Evolutionary conservation across 129 eudicot species (phyloP), one percentile per base, ranked within the genome.

Genomic region (Flaveria linearis): DNA sequence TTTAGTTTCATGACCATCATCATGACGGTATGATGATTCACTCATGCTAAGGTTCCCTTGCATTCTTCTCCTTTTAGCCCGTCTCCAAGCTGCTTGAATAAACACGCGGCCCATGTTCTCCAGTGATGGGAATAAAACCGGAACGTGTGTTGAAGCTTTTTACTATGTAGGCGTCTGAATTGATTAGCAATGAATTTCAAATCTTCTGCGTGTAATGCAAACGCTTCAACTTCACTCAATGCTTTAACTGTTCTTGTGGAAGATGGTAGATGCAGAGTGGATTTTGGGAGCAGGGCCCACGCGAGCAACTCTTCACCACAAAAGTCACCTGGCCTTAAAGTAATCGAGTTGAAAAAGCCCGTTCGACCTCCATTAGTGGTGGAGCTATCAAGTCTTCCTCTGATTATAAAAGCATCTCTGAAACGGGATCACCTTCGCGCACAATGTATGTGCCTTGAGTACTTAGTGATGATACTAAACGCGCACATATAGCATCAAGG

Each of bases 41-140:
- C 78, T 82, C 78, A 79, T 76, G 67, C 93, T 85, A 11, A 88
- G 85, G 62, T 80, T 82, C 72, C 75, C 82, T 2, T 84, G 85
- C 92, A 90, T 77, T 77, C 73, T 69, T 76, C 97, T 82, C 80
- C 80, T 87, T 80, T 85, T 90, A 69, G 53, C 74, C 23, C 97
- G 75, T 2, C 91, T 73, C 98, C 98, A 93, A 4, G 96, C 97
- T 5, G 92, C 98, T 74, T 93, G 98, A 36, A 93, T 84, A 61
- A 93, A 78, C 97, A 93, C 2, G 98, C 89, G 2, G 90, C 97
- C 98, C 98, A 93, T 6, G 98, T 88, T 77, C 98, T 78, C 98
- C 98, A 93, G 26, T 90, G 96, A 50, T 90, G 85, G 2, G 98
- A 90, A 53, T 93, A 86, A 65, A 86, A 88, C 9, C 98, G 77